These are phyloP conservation scores for Stachybotrys echinatus DNA, from an alignment of 2,329 filamentous ascomycete species.

Conservation along the genomic window DNA sequence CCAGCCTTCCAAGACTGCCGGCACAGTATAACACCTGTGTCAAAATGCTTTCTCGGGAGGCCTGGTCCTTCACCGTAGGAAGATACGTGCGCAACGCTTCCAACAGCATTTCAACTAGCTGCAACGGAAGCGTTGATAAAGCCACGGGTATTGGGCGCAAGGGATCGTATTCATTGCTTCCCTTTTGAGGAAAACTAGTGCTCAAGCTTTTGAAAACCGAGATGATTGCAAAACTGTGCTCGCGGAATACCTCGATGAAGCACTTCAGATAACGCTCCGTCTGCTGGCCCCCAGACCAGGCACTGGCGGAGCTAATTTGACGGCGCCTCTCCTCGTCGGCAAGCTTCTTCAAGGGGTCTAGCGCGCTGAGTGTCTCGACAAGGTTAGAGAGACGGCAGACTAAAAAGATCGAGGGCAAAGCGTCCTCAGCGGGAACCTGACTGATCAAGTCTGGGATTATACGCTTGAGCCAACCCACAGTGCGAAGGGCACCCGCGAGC, in stretches of 20 bases:
- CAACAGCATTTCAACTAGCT: slow-evolving; percentile 75
- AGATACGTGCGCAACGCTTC: slow-evolving; percentile 72
- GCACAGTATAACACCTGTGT: slow-evolving; percentile 94
- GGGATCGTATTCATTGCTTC: slow-evolving; percentile 19
- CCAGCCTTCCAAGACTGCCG: slow-evolving; percentile 80
- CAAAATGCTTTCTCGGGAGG: slow-evolving; percentile 77
- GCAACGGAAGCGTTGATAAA: slow-evolving; percentile 76
- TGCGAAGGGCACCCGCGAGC: slow-evolving; percentile 83
- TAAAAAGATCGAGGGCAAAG: slow-evolving; percentile 78
- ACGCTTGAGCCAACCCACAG: slow-evolving; percentile 83
- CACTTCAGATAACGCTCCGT: slow-evolving; percentile 91
- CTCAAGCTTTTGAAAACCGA: slow-evolving; percentile 87
- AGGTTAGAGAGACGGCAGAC: slow-evolving; percentile 80
- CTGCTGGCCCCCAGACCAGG: slow-evolving; percentile 74
- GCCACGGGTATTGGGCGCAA: slow-evolving; percentile 66
- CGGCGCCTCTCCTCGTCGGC: slow-evolving; percentile 75
- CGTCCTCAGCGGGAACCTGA: slow-evolving; percentile 47
- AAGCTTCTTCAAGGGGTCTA: slow-evolving; percentile 80
- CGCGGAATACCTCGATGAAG: slow-evolving; percentile 95
- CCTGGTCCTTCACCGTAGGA: slow-evolving; percentile 73
- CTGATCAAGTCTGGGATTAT: slow-evolving; percentile 69
- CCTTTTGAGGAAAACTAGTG: slow-evolving; percentile 27
- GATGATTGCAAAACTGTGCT: slow-evolving; percentile 93
- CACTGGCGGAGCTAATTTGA: slow-evolving; percentile 33
- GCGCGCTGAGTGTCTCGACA: slow-evolving; percentile 70